These are phyloP conservation scores for Leucoagaricus sp. DNA, from an alignment of 1,284 basidiomycete genomes.

Conservation along the genomic window DNA sequence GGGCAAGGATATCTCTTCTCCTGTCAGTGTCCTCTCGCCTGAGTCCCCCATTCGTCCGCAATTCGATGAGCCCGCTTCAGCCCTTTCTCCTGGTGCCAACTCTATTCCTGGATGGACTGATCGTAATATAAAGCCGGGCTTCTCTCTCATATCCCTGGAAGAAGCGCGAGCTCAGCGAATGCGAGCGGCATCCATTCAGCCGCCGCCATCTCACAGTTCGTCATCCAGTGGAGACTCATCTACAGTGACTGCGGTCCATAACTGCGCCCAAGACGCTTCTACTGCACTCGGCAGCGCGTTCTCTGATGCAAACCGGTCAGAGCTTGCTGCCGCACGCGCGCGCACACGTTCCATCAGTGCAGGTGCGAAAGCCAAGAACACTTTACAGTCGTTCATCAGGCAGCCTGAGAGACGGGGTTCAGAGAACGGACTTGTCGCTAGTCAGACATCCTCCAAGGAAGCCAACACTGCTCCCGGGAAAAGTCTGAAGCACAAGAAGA, in stretches of 20 bases:
- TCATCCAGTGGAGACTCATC: conserved; percentile 37
- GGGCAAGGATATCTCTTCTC: conserved; percentile 55
- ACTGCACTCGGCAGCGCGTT: conserved; percentile 23
- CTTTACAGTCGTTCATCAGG: conserved; percentile 43
- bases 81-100: conserved; percentile 25
- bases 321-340: conserved; percentile 15
- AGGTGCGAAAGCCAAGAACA: conserved; percentile 50
- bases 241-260: conserved; percentile 25
- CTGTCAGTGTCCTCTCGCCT: conserved; percentile 39
- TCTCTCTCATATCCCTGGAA: conserved; percentile 72
- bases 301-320: conserved; percentile 19
- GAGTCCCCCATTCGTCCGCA: conserved; percentile 16
- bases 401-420: conserved; percentile 40
- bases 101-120: conserved; percentile 50
- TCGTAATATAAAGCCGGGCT: conserved; percentile 45
- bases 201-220: conserved; percentile 26
- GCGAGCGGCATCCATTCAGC: conserved; percentile 31
- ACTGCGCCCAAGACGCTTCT: conserved; percentile 21
- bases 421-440: conserved; percentile 30
- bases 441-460: conserved; percentile 6
- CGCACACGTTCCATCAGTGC: conserved; percentile 64
- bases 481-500: conserved; percentile 69
- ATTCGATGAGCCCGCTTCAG: conserved; percentile 24
- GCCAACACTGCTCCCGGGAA: conserved; percentile 34
- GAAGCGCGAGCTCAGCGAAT: conserved; percentile 71